A percentile compares a stretch with the other conserved stretches of the same genome.
Evolutionary conservation across 2,329 filamentous ascomycete species (phyloP).

Genomic region (Claviceps citrina): DNA sequence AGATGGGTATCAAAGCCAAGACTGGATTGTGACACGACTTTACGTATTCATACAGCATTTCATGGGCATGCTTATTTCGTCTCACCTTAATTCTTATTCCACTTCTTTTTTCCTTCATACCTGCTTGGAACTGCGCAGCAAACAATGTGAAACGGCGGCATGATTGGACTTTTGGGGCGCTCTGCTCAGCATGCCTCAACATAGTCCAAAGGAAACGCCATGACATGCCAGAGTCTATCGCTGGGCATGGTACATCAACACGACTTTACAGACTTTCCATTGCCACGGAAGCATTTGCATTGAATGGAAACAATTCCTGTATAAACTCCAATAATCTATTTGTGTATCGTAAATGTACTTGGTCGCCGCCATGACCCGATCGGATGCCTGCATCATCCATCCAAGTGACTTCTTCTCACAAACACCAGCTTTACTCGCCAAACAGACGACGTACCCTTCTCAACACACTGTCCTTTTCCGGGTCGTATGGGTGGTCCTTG

Average conservation of each 20-base stretch:
- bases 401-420: not conserved
- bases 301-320: not conserved
- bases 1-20: not conserved
- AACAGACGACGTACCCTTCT: slow-evolving; percentile 60
- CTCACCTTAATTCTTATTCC: not conserved
- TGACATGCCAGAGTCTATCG: not conserved
- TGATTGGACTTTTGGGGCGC: not conserved
- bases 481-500: slow-evolving; percentile 98
- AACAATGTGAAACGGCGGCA: not conserved
- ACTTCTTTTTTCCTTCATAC: not conserved
- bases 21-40: not conserved
- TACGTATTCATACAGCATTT: not conserved
- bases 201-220: too few relatives aligned
- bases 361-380: not conserved
- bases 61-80: not conserved
- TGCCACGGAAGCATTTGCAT: too few relatives aligned
- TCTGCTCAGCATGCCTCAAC: not conserved
- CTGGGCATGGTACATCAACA: too few relatives aligned
- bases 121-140: not conserved
- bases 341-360: not conserved
- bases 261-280: too few relatives aligned
- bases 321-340: not conserved
- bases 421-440: slow-evolving; percentile 40
- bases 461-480: slow-evolving; percentile 95
- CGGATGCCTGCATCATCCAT: not conserved